phyloP scores from a whole-genome alignment of 108 stramenopile genomes.

The Fistulifera solaris region DNA sequence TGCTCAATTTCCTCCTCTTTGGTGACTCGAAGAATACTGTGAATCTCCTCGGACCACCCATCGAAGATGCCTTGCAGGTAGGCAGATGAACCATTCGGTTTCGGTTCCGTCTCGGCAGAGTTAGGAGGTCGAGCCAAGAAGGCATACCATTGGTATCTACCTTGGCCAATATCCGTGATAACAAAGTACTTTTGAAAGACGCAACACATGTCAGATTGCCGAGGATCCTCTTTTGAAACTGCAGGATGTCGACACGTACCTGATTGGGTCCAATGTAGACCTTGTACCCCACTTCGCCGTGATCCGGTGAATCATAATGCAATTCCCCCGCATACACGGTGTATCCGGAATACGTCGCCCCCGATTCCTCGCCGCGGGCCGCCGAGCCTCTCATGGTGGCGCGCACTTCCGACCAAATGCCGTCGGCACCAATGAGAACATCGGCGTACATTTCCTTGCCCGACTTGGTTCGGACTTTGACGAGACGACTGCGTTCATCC shows the following conservation, averaged over 20 bases:
- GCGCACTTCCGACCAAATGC: conserved; percentile 63
- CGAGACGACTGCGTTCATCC: conserved; percentile 17
- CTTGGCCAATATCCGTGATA: conserved; percentile 68
- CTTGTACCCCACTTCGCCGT: conserved; percentile 69
- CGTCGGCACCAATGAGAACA: conserved; percentile 74
- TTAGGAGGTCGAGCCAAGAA: conserved; percentile 57
- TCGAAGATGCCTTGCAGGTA: conserved; percentile 49
- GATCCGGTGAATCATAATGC: conserved; percentile 43
- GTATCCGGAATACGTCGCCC: conserved; percentile 63
- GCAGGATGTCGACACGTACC: neutral
- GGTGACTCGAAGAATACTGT: conserved; percentile 49
- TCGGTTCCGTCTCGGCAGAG: conserved; percentile 29
- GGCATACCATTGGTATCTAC: conserved; percentile 72
- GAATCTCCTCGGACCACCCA: conserved; percentile 58
- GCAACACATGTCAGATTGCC: neutral
- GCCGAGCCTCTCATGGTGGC: conserved; percentile 47
- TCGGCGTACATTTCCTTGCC: conserved; percentile 40
- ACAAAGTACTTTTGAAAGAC: conserved; percentile 64
- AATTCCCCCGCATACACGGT: conserved; percentile 69
- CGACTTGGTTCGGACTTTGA: conserved; percentile 32
- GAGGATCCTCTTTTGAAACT: neutral
- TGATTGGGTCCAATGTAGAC: conserved; percentile 69
- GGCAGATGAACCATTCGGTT: conserved; percentile 42
- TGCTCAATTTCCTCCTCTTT: conserved; percentile 63
- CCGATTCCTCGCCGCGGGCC: conserved; percentile 33